Base-by-base conservation (phyloP, 2,329 filamentous ascomycete species). In the Aspergillus oerlinghausenensis region DNA sequence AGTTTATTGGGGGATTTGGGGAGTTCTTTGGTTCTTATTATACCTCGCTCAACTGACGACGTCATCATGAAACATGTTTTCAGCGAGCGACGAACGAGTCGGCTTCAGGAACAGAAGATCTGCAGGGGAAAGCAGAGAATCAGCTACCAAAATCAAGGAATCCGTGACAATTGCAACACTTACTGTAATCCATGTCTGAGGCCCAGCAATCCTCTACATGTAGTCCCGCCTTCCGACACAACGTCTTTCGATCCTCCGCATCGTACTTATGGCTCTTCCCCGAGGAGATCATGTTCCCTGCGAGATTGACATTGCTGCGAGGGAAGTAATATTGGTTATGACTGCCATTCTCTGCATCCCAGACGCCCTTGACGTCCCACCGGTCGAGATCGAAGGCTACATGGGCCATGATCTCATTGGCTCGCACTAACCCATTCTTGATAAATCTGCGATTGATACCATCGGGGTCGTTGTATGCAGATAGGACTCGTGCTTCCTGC, bases 401-500 rank as follows among this genome's bases (percentile, higher is more conserved):
- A 51, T 85, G 75, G 10, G 84, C 88, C 54, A 93, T 81, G 8
- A 96, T 77, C 29, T 78, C 74, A 70, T 96, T 96, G 58, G 90
- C 91, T 2, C 50, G 32, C 14, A 50, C 50, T 3, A 59, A 19
- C 1, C 59, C 59, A 6, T 61, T 55, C 40, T 52, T 56, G 38
- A 59, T 50, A 9, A 61, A 61, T 2, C 43, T 51, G 3, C 52
- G 52, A 49, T 59, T 61, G 2, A 50, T 26, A 4, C 59, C 56
- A 3, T 59, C 47, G 1, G 51, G 19, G 19, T 61, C 59, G 62
- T 85, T 84, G 68, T 82, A 81, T 7, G 88, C 92, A 73, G 82
- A 88, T 80, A 88, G 92, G 47, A 96, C 87, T 69, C 85, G 88
- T 57, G 84, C 81, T 3, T 87, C 81, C 66, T 94, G 83, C 64